phyloP scores from a whole-genome alignment of 768 basidiomycete species.

The Russula olivacea region DNA sequence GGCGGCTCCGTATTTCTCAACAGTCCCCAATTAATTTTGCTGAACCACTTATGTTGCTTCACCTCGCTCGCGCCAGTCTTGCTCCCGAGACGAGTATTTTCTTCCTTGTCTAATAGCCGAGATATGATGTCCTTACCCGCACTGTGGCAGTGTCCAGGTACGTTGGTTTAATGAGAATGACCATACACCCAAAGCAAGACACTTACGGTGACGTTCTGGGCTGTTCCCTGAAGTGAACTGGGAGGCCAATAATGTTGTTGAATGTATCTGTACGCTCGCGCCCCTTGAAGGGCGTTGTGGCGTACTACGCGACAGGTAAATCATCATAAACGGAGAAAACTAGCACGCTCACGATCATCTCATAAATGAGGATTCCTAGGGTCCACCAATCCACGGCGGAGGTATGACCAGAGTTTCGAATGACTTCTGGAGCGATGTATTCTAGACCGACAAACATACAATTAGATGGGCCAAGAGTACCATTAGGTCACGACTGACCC shows the following conservation, averaged over 20 bases:
- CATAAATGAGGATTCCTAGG: conserved; percentile 94
- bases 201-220: conserved; percentile 56
- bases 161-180: not conserved
- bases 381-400: conserved; percentile 99
- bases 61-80: conserved; percentile 96
- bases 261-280: conserved; percentile 92
- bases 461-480: conserved; percentile 17
- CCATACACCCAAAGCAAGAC: not conserved
- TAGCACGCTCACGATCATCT: conserved; percentile 84
- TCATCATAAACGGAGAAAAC: conserved; percentile 11
- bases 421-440: conserved; percentile 99
- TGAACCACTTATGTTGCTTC: conserved; percentile 98
- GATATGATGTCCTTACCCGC: conserved; percentile 83
- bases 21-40: conserved; percentile 93
- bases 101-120: conserved; percentile 88
- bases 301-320: conserved; percentile 55
- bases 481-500: conserved; percentile 43
- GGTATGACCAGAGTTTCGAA: conserved; percentile 92
- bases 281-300: conserved; percentile 98
- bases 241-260: conserved; percentile 83
- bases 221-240: conserved; percentile 80
- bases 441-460: conserved; percentile 45
- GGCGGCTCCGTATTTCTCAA: conserved; percentile 89
- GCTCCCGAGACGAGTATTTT: conserved; percentile 81
- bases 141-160: conserved; percentile 38